Evolutionary conservation across 169 alveolate genomes (phyloP).

Genomic region (Eimeria brunetti): DNA sequence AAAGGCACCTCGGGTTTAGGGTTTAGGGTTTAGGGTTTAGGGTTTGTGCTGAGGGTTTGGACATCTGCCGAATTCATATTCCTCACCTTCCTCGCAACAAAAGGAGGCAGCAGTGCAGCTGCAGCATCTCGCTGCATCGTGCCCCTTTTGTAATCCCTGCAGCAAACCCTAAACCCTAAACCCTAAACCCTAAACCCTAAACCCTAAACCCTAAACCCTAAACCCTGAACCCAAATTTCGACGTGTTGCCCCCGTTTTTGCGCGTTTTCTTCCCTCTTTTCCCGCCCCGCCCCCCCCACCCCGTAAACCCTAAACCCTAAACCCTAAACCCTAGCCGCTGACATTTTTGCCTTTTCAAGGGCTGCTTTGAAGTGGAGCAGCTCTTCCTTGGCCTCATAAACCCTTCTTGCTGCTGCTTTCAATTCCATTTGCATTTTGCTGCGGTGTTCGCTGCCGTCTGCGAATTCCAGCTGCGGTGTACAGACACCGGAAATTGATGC

Average conservation of each 20-base stretch:
- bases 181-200: constrained; percentile 22
- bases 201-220: constrained; percentile 20
- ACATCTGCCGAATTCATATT: not conserved
- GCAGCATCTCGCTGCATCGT: not conserved
- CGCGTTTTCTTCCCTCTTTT: not conserved
- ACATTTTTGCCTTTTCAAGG: not conserved
- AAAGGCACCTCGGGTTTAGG: not conserved
- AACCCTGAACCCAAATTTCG: not conserved
- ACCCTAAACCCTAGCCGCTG: not conserved
- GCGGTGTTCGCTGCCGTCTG: not conserved
- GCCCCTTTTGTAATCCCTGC: constrained; percentile 19
- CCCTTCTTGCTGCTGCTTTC: not conserved
- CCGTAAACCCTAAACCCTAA: constrained; percentile 11
- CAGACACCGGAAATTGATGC: not conserved
- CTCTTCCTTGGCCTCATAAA: not conserved
- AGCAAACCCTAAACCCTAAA: constrained; percentile 11
- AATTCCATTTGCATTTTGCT: not conserved
- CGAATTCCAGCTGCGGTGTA: constrained; percentile 17
- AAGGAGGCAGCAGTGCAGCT: constrained; percentile 1
- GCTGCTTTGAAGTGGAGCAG: not conserved
- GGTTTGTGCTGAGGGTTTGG: not conserved
- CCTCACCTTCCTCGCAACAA: constrained; percentile 2
- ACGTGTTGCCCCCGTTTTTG: not conserved
- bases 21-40: constrained; percentile 18
- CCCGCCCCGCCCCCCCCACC: not conserved